These are phyloP conservation scores for Trichoderma oligosporum DNA, from an alignment of 2,329 filamentous ascomycete species.

Conservation along the genomic window DNA sequence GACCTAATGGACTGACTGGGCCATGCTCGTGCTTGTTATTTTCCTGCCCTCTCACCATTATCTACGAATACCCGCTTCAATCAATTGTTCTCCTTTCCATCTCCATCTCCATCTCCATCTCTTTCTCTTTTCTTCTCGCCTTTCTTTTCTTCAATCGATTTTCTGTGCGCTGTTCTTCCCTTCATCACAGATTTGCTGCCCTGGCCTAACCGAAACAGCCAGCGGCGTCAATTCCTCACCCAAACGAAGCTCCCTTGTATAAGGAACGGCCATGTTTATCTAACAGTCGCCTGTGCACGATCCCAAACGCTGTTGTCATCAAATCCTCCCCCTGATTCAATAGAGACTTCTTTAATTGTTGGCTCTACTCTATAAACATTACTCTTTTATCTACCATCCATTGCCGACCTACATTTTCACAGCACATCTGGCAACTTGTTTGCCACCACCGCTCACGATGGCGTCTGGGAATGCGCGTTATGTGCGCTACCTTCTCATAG, in stretches of 20 bases:
- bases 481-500: slow-evolving; percentile 73
- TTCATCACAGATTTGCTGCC: background rate
- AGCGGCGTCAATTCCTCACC: background rate
- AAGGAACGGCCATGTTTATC: slow-evolving; percentile 11
- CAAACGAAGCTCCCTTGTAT: background rate
- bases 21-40: background rate
- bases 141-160: background rate
- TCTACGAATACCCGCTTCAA: slow-evolving; percentile 5
- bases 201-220: background rate
- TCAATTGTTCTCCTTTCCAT: background rate
- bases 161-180: background rate
- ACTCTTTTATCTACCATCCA: background rate
- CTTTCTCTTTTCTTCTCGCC: background rate
- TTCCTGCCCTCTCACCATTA: background rate
- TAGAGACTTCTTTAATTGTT: background rate
- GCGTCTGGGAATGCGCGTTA: slow-evolving; percentile 71
- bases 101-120: background rate
- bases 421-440: background rate
- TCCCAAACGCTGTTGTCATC: slow-evolving; percentile 5
- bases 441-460: slow-evolving; percentile 39
- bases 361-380: background rate
- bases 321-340: background rate
- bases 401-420: background rate
- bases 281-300: slow-evolving; percentile 12
- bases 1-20: background rate